phyloP scores from a whole-genome alignment of 129 eudicot genomes.

The Ambrosia trifida region DNA sequence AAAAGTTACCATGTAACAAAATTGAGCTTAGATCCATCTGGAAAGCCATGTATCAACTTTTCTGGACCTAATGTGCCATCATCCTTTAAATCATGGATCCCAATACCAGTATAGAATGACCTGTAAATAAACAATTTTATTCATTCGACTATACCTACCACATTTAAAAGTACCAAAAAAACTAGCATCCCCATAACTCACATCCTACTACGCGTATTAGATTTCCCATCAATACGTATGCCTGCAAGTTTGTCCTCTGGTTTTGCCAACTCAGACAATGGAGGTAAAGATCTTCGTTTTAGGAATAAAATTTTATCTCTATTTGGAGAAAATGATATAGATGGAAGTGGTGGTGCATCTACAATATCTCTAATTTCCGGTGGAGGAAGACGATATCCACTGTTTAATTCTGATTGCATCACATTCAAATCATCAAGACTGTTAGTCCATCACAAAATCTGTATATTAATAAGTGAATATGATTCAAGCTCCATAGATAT shows the following conservation, averaged over 20 bases:
- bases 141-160: neutral
- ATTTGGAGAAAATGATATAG: constrained; percentile 83
- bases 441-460: neutral
- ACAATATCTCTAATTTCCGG: constrained; percentile 90
- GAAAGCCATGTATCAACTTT: constrained; percentile 77
- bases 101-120: constrained; percentile 97
- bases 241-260: constrained; percentile 98
- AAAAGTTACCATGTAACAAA: constrained; percentile 72
- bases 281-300: constrained; percentile 83
- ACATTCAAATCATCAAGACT: constrained; percentile 1
- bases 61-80: constrained; percentile 93
- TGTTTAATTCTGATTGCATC: constrained; percentile 42
- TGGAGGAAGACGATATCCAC: constrained; percentile 94
- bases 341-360: constrained; percentile 96
- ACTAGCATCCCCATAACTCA: constrained; percentile 40
- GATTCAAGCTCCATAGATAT: neutral
- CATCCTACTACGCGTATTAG: constrained; percentile 91
- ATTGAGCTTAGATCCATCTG: constrained; percentile 87
- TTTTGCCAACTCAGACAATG: constrained; percentile 83
- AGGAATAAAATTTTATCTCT: constrained; percentile 81
- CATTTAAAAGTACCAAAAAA: neutral
- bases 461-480: neutral
- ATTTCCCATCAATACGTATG: constrained; percentile 80
- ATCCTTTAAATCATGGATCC: constrained; percentile 63
- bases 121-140: constrained; percentile 35